Base-by-base conservation (phyloP, 441 rosid genomes). In the Eugenia klotzschiana region DNA sequence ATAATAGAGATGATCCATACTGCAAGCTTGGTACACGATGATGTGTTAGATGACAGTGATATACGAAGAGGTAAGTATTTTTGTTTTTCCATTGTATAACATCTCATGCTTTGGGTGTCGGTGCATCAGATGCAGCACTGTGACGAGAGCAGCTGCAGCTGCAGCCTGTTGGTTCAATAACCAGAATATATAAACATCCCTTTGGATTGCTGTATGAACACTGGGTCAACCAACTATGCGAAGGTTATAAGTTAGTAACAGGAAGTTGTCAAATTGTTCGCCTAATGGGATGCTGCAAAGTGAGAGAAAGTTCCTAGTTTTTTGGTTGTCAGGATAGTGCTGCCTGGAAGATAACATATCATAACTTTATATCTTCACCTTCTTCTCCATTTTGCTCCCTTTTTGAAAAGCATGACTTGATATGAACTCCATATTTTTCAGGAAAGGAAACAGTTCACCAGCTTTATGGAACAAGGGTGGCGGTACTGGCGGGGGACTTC, bases 1-100 rank as follows among this genome's bases (percentile, higher is more conserved):
- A 96, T 96, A 86, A 96, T 95, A 80, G 99, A 96, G 89, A 95
- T 96, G 98, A 95, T 96, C 86, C 99, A 96, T 58, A 94, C 99
- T 6, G 99, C 99, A 54, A 96, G 99, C 89, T 93, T 96, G 91
- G 94, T 96, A 60, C 98, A 96, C 46, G 99, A 96, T 69, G 98
- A 95, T 86, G 98, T 96, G 46, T 88, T 96, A 82, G 98, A 96
- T 82, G 98, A 96, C 83, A 96, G 98, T 88, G 90, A 92, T 83
- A 87, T 94, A 94, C 87, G 99, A 88, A 95, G 98, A 94, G 99
- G 99, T 94, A 86, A 27, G 79, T 69, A 13, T 23, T 5, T 37
- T 57, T 40, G 3, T n/a, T 13, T 37, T 79, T 22, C 8, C 57
- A 3, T 18, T 81, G 51, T 53, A 25, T 16, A 13, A 57, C 6